Conservation (phyloP, 208 protist species). For the Ichthyophonus hoferi region DNA sequence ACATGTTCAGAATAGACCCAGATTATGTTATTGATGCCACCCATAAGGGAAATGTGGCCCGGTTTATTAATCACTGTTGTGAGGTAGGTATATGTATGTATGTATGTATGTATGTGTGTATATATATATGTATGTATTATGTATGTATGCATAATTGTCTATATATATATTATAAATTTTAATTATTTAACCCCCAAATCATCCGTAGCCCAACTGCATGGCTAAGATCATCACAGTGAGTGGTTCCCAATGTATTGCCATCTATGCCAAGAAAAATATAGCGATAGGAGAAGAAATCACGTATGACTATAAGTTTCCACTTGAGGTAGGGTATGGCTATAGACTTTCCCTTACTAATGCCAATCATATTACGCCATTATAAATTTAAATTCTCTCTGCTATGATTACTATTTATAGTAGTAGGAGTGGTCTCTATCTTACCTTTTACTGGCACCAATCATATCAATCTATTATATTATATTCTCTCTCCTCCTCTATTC, state of each 20-base stretch:
- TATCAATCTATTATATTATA: neutral
- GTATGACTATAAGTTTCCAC: conserved; percentile 54
- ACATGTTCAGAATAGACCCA: conserved; percentile 46
- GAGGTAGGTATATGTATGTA: conserved; percentile 25
- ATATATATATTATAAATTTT: conserved; percentile 16
- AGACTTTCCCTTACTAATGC: neutral
- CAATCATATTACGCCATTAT: neutral
- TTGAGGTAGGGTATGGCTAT: conserved; percentile 12
- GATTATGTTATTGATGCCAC: conserved; percentile 54
- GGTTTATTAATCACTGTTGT: conserved; percentile 58
- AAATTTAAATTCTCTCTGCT: neutral
- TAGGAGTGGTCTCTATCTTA: neutral
- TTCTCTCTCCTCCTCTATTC: neutral
- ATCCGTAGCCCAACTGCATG: conserved; percentile 42
- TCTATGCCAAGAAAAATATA: conserved; percentile 41
- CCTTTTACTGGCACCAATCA: neutral
- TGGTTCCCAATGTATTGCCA: conserved; percentile 2
- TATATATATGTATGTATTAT: conserved; percentile 10
- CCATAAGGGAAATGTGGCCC: conserved; percentile 39
- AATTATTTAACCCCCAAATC: neutral
- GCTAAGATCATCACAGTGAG: conserved; percentile 39
- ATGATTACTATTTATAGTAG: neutral
- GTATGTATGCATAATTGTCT: neutral
- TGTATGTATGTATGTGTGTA: neutral
- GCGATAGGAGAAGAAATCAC: conserved; percentile 43